A percentile compares a stretch with the other conserved stretches of the same genome.
Evolutionary conservation across 2,329 filamentous ascomycete genomes (phyloP).

Genomic region (Lecanicillium sp.): DNA sequence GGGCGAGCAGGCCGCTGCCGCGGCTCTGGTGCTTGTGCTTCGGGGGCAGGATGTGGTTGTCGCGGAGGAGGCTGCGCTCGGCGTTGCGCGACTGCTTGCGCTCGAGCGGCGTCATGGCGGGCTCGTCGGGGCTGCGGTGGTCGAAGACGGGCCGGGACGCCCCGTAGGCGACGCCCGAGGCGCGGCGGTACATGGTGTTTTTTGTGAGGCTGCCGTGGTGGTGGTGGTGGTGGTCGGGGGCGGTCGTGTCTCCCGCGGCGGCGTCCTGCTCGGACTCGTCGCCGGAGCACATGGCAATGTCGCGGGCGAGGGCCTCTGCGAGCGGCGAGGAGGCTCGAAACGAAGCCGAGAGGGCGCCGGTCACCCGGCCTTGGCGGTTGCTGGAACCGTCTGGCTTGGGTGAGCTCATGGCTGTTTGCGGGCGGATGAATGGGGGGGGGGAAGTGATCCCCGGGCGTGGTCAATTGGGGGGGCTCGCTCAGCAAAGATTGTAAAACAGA

Average conservation of each 20-base stretch:
- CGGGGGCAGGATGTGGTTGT: slow-evolving; percentile 60
- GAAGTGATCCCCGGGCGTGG: not conserved
- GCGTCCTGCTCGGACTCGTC: slow-evolving; percentile 39
- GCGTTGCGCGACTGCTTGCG: slow-evolving; percentile 50
- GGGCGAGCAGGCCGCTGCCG: slow-evolving; percentile 31
- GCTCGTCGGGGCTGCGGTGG: slow-evolving; percentile 42
- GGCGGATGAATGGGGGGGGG: not conserved
- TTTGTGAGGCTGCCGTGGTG: slow-evolving; percentile 8
- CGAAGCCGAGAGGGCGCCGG: slow-evolving; percentile 35
- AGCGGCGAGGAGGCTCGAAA: slow-evolving; percentile 58
- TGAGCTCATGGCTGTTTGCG: not conserved
- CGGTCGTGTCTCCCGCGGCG: slow-evolving; percentile 25
- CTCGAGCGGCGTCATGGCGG: slow-evolving; percentile 48
- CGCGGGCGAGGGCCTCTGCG: slow-evolving; percentile 59
- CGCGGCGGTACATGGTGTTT: slow-evolving; percentile 60
- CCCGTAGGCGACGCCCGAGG: slow-evolving; percentile 69
- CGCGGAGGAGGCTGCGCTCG: slow-evolving; percentile 55
- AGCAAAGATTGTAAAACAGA: not conserved
- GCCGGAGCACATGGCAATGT: slow-evolving; percentile 59
- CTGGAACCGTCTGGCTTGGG: slow-evolving; percentile 15
- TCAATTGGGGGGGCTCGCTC: not conserved
- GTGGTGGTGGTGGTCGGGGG: slow-evolving; percentile 36
- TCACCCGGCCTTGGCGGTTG: slow-evolving; percentile 9
- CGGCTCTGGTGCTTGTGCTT: slow-evolving; percentile 40
- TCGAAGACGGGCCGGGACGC: slow-evolving; percentile 65